Evolutionary conservation across 2,329 filamentous ascomycete species (phyloP), one percentile per base, ranked within the genome.

Genomic region (Aulographum hederae): DNA sequence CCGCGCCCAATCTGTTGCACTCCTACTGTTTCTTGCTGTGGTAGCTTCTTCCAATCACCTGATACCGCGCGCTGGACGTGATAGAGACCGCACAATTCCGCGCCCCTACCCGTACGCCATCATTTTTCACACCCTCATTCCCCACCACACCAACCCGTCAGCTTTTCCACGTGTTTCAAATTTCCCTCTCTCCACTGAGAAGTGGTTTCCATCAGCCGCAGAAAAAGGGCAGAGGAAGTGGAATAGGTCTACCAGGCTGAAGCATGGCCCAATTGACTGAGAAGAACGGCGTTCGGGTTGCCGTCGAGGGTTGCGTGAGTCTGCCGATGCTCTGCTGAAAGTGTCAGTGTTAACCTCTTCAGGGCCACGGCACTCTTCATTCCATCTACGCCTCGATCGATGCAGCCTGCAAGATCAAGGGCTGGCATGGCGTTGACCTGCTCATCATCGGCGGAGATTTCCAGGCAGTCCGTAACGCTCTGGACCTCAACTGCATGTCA

Each of bases 401-500:
- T 26, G 63, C 69, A 39, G 66, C 81, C 6, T 80, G 76, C 51
- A 60, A 70, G 40, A 60, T 66, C 28, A 78, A 78, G 43, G 67
- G 67, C 16, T 94, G 86, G 85, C 63, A 78, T 40, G 70, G 67
- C 20, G 72, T 95, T 18, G 89, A 98, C 51, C 57, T 94, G 8
- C 58, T 98, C 41, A 91, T 98, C 46, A 93, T 98, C 44, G 82
- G 86, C 34, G 89, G 89, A 18, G 89, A 98, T 50, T 98, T 98
- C 41, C 82, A 94, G 75, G 76, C 89, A 26, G 73, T 85, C 23
- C 80, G 89, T 43, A 95, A 95, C 60, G 73, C 80, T 6, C 67
- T 74, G 39, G 89, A 98, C 51, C 63, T 95, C 39, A 78, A 75
- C 37, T 75, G 82, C 51, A 91, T 95, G 67, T 78, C 84, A 4